A percentile compares a stretch with the other conserved stretches of the same genome.
phyloP scores from a whole-genome alignment of 2,329 filamentous ascomycete genomes.

The Nectriaceae sp. region DNA sequence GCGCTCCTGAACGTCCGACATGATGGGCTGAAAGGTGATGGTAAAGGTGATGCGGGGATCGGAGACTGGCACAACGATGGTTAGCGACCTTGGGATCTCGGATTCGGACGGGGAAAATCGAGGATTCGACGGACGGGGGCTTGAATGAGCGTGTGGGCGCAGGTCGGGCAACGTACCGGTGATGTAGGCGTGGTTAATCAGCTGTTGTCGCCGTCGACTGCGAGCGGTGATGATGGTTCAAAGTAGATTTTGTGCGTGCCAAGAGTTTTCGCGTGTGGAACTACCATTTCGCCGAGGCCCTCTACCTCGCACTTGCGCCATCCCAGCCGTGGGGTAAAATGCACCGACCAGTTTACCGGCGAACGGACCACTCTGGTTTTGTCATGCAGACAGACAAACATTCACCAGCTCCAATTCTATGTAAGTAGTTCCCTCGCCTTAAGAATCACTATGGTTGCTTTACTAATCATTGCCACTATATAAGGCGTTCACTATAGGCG shows the following conservation, averaged over 20 bases:
- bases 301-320: conserved; percentile 23
- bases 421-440: too few species aligned
- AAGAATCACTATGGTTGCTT: too few species aligned
- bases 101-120: conserved; percentile 23
- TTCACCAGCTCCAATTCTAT: too few species aligned
- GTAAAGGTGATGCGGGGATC: conserved; percentile 32
- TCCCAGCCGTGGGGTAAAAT: conserved; percentile 24
- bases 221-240: conserved; percentile 36
- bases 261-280: conserved; percentile 46
- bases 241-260: conserved; percentile 48
- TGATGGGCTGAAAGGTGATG: conserved; percentile 38
- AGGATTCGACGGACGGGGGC: conserved; percentile 10
- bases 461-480: too few species aligned
- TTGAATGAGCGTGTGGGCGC: conserved; percentile 18
- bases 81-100: conserved; percentile 22
- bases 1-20: conserved; percentile 60
- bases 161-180: conserved; percentile 34
- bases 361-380: conserved; percentile 7
- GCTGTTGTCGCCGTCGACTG: conserved; percentile 40
- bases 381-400: too few species aligned
- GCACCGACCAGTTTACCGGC: not conserved
- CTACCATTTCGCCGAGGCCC: conserved; percentile 38
- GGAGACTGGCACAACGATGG: conserved; percentile 31
- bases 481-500: too few species aligned
- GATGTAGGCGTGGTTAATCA: conserved; percentile 35